These are phyloP conservation scores for Plectosphaerella cucumerina DNA, from an alignment of 2,329 filamentous ascomycete genomes.

Conservation along the genomic window DNA sequence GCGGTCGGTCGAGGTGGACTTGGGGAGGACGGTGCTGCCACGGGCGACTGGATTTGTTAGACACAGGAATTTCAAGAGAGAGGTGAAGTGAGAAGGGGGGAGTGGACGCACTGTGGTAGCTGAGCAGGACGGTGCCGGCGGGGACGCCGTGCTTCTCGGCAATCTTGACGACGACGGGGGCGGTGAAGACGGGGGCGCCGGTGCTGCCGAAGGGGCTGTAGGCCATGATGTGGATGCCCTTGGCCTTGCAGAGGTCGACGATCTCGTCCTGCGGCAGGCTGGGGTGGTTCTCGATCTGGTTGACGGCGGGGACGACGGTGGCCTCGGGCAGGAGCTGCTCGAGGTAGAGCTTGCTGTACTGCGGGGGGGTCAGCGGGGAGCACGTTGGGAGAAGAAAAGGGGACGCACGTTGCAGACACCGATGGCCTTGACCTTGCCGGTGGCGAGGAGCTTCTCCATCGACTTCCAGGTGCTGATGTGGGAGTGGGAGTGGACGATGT, in stretches of 20 bases:
- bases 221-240: slow-evolving; percentile 68
- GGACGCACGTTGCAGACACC: slow-evolving; percentile 51
- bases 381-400: neutral
- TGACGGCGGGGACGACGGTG: slow-evolving; percentile 58
- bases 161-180: slow-evolving; percentile 58
- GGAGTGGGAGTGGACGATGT: slow-evolving; percentile 64
- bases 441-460: slow-evolving; percentile 62
- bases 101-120: slow-evolving; percentile 60
- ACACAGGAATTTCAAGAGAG: neutral
- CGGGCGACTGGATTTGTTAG: slow-evolving; percentile 49
- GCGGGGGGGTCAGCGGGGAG: slow-evolving; percentile 5
- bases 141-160: slow-evolving; percentile 60
- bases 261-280: slow-evolving; percentile 68
- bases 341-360: slow-evolving; percentile 54
- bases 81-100: neutral
- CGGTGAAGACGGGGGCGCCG: slow-evolving; percentile 59
- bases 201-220: slow-evolving; percentile 66
- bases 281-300: slow-evolving; percentile 74
- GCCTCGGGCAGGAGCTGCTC: slow-evolving; percentile 47
- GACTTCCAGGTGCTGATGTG: slow-evolving; percentile 75
- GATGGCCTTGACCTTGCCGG: slow-evolving; percentile 52
- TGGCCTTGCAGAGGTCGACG: slow-evolving; percentile 61
- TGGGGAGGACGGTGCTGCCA: slow-evolving; percentile 67
- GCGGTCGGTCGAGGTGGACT: slow-evolving; percentile 64
- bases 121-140: slow-evolving; percentile 62